phyloP scores from a whole-genome alignment of 306 rosid species.

The Inga leiocalycina region DNA sequence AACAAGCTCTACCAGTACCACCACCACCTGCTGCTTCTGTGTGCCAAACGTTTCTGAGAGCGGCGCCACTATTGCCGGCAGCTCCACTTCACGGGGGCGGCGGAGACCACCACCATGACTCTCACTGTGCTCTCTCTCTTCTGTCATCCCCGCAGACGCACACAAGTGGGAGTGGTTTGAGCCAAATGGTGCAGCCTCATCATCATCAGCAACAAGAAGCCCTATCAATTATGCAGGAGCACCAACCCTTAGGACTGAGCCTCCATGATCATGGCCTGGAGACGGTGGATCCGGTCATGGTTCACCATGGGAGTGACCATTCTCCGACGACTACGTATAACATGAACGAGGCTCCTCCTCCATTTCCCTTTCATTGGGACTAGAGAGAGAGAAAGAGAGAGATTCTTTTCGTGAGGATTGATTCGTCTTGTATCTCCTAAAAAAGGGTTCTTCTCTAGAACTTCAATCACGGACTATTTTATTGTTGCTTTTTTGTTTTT shows the following conservation, averaged over 20 bases:
- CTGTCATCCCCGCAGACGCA: slow-evolving; percentile 94
- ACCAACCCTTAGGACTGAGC: slow-evolving; percentile 52
- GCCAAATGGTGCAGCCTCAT: slow-evolving; percentile 51
- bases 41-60: slow-evolving; percentile 45
- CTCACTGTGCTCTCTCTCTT: slow-evolving; percentile 99
- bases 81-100: slow-evolving; percentile 38
- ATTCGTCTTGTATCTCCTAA: neutral
- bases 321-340: slow-evolving; percentile 62
- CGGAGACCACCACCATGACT: slow-evolving; percentile 34
- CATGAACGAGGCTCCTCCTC: slow-evolving; percentile 47
- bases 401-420: neutral
- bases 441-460: neutral
- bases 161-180: slow-evolving; percentile 56
- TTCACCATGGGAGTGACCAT: slow-evolving; percentile 49
- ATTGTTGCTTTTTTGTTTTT: neutral
- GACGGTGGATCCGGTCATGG: slow-evolving; percentile 64
- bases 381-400: neutral
- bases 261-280: slow-evolving; percentile 55
- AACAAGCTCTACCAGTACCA: neutral
- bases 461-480: neutral
- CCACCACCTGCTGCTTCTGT: slow-evolving; percentile 30
- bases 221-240: slow-evolving; percentile 62
- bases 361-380: slow-evolving; percentile 84
- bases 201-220: slow-evolving; percentile 38
- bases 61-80: neutral